Evolutionary conservation across 1,284 basidiomycete genomes (phyloP), one percentile per base, ranked within the genome.

Genomic region (Thecaphora frezii): DNA sequence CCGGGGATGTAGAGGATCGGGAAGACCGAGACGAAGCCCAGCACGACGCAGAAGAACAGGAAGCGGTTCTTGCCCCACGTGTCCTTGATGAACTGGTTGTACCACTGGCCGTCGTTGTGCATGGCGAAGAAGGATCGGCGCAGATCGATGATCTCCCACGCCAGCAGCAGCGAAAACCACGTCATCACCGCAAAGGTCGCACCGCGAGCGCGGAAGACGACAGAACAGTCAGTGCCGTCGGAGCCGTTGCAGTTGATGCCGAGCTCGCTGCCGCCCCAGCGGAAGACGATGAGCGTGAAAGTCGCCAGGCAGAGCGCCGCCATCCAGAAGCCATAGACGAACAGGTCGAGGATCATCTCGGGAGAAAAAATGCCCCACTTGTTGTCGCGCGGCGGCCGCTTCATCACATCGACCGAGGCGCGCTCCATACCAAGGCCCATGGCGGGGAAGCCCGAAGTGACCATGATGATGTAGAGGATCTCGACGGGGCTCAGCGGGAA

Each of bases 401-500:
- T 81, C 87, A 88, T 88, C 21, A 86, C 80, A 63, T 87, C 84
- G 8, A 71, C 42, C 0, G 85, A 82, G 1, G 86, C 83, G 3
- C 81, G 81, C 69, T 88, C 86, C 52, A 87, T 78, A 46, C 80
- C 80, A 1, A 81, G 68, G 38, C 79, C 80, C 77, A 81, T 80
- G 33, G 80, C 79, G 1, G 80, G 80, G 51, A 79, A 67, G n/a
- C 68, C 66, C 4, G 74, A 76, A 1, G 78, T 79, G 44, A 80
- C 71, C 71, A 77, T 74, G 58, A 77, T 78, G 46, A 76, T 64
- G 56, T 69, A 88, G 1, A 89, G 81, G 23, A 88, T 85, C 30
- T 83, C 85, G 33, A 89, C 82, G 18, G 87, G 87, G 10, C 84
- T 84, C 12, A 89, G 80, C 1, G 88, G 88, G 80, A 88, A 89